phyloP scores from a whole-genome alignment of 805 yeast species.

The Cyberlindnera samutprakarnensis region DNA sequence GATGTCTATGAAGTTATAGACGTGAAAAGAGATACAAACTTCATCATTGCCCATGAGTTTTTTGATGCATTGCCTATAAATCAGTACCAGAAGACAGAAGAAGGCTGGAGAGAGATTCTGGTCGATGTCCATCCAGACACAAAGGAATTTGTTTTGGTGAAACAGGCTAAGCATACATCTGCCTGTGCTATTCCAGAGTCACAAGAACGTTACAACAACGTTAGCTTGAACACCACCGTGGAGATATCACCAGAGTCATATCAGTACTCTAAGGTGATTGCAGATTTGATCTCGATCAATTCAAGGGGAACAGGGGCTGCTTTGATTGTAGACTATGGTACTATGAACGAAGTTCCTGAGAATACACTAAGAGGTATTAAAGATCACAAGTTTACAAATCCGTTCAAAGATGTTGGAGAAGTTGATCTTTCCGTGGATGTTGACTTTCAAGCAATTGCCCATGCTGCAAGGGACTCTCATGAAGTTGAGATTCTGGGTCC shows the following conservation, averaged over 20 bases:
- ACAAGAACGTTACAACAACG: slow-evolving; percentile 40
- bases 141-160: slow-evolving; percentile 43
- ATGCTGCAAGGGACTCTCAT: slow-evolving; percentile 15
- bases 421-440: slow-evolving; percentile 82
- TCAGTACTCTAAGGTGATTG: slow-evolving; percentile 46
- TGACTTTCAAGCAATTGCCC: slow-evolving; percentile 56
- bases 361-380: slow-evolving; percentile 68
- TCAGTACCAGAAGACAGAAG: slow-evolving; percentile 49
- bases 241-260: slow-evolving; percentile 75
- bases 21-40: slow-evolving; percentile 36
- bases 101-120: slow-evolving; percentile 75
- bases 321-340: slow-evolving; percentile 74
- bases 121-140: slow-evolving; percentile 42
- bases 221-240: slow-evolving; percentile 50
- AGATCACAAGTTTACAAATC: slow-evolving; percentile 65
- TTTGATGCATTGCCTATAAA: slow-evolving; percentile 82
- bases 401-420: slow-evolving; percentile 68
- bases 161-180: slow-evolving; percentile 54
- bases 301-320: slow-evolving; percentile 49
- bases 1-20: slow-evolving; percentile 26
- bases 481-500: slow-evolving; percentile 42
- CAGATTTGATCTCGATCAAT: slow-evolving; percentile 30
- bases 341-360: slow-evolving; percentile 53
- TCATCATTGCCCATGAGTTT: slow-evolving; percentile 76
- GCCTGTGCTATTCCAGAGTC: slow-evolving; percentile 49